Percentiles rank a stretch among this genome's conserved stretches.
phyloP scores from a whole-genome alignment of 495 filamentous ascomycete species.

The Aspergillus sclerotioniger region DNA sequence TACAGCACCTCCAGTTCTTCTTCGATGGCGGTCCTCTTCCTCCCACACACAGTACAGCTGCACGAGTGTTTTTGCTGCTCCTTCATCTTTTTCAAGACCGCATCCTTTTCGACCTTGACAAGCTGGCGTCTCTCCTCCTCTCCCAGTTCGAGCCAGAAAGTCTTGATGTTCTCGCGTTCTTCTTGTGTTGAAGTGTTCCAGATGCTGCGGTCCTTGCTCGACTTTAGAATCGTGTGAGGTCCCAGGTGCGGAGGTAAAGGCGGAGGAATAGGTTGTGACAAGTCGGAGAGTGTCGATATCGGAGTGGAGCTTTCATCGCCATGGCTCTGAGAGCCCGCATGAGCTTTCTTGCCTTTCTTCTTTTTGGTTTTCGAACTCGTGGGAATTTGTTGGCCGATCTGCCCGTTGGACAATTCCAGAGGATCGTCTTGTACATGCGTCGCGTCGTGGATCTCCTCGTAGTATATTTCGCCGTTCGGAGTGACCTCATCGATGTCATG shows the following conservation, averaged over 20 bases:
- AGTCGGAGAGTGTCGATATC: slow-evolving; percentile 39
- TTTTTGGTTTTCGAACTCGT: slow-evolving; percentile 44
- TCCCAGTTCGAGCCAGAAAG: slow-evolving; percentile 96
- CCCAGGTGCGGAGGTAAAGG: slow-evolving; percentile 30
- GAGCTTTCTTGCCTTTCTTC: slow-evolving; percentile 45
- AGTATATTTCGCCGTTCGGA: slow-evolving; percentile 18
- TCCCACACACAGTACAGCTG: slow-evolving; percentile 94
- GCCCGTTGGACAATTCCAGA: background rate
- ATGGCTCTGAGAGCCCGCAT: slow-evolving; percentile 33
- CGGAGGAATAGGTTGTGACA: slow-evolving; percentile 42
- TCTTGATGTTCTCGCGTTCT: slow-evolving; percentile 94
- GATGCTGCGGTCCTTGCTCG: slow-evolving; percentile 70
- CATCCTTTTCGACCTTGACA: slow-evolving; percentile 98
- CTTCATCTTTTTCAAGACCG: slow-evolving; percentile 98
- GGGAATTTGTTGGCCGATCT: slow-evolving; percentile 14
- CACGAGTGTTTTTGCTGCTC: slow-evolving; percentile 99
- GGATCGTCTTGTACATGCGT: slow-evolving; percentile 14
- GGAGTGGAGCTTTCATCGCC: slow-evolving; percentile 44
- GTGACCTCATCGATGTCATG: slow-evolving; percentile 29
- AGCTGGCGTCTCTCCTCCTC: slow-evolving; percentile 91
- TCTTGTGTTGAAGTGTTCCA: slow-evolving; percentile 95
- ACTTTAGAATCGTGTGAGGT: slow-evolving; percentile 28
- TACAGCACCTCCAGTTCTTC: slow-evolving; percentile 99
- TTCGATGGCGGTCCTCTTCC: slow-evolving; percentile 95
- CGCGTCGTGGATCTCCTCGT: slow-evolving; percentile 17